A percentile compares a stretch with the other conserved stretches of the same genome.
phyloP scores from a whole-genome alignment of 1,284 basidiomycete species.

The Ganoderma boninense region DNA sequence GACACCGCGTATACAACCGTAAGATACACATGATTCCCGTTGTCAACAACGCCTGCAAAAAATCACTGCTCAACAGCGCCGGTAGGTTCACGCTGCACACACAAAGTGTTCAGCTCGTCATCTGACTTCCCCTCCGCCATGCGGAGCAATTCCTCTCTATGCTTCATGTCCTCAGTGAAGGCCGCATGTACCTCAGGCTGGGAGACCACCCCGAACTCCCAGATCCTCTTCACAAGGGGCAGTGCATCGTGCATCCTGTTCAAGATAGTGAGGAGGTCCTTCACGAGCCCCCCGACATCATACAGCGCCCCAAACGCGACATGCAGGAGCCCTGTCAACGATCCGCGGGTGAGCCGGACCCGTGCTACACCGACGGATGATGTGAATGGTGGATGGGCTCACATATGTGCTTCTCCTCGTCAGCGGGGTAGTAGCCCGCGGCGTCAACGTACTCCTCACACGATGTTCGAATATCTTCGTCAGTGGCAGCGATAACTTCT shows the following conservation, averaged over 20 bases:
- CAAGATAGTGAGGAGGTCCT: not conserved
- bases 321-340: not conserved
- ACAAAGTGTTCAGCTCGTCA: not conserved
- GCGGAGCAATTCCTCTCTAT: not conserved
- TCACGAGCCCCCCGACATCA: not conserved
- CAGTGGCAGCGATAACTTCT: not conserved
- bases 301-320: not conserved
- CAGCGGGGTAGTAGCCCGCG: constrained; percentile 39
- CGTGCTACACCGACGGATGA: too few relatives aligned
- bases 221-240: not conserved
- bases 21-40: not conserved
- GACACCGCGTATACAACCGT: too few relatives aligned
- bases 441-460: constrained; percentile 40
- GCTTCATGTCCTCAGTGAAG: not conserved
- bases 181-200: not conserved
- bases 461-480: constrained; percentile 22
- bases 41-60: not conserved
- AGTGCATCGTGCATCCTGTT: not conserved
- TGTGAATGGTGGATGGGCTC: not conserved
- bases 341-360: not conserved
- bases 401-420: constrained; percentile 44
- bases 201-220: constrained; percentile 2
- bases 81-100: not conserved
- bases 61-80: not conserved
- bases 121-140: not conserved